phyloP scores from a whole-genome alignment of 768 basidiomycete species.

The Tulasnella sp. region DNA sequence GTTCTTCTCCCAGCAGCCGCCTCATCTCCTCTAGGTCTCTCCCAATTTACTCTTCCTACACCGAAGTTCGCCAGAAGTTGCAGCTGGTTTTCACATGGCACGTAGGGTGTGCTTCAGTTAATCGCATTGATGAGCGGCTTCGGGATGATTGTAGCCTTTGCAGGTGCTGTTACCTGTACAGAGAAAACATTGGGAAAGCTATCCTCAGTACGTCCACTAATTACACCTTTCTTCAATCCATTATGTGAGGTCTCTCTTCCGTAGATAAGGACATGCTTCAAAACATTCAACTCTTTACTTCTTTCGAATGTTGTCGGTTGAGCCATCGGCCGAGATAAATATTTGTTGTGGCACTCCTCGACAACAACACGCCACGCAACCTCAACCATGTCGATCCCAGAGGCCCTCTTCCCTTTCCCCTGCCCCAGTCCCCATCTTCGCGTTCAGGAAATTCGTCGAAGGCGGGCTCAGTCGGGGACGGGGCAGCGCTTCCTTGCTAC shows the following conservation, averaged over 20 bases:
- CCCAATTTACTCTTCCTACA: too few relatives aligned
- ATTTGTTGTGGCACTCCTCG: constrained; percentile 80
- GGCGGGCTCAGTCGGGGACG: constrained; percentile 24
- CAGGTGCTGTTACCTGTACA: constrained; percentile 96
- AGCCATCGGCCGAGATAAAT: constrained; percentile 96
- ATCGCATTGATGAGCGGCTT: background rate
- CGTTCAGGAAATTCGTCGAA: constrained; percentile 30
- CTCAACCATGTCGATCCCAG: background rate
- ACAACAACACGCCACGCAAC: constrained; percentile 34
- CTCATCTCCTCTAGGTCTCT: too few relatives aligned
- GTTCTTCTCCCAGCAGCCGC: background rate
- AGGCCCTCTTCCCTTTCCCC: constrained; percentile 9
- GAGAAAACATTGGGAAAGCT: constrained; percentile 91
- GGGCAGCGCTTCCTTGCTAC: too few relatives aligned
- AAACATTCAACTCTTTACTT: constrained; percentile 95
- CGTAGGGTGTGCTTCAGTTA: constrained; percentile 55
- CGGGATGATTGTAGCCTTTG: background rate
- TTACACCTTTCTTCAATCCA: background rate
- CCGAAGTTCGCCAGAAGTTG: too few relatives aligned
- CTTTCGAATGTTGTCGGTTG: constrained; percentile 92
- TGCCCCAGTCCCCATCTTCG: constrained; percentile 29
- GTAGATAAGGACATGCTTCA: constrained; percentile 88
- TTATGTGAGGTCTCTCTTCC: background rate
- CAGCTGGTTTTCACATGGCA: constrained; percentile 99
- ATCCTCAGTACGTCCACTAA: constrained; percentile 83